phyloP scores from a whole-genome alignment of 495 filamentous ascomycete species.

The Daldinia decipiens region DNA sequence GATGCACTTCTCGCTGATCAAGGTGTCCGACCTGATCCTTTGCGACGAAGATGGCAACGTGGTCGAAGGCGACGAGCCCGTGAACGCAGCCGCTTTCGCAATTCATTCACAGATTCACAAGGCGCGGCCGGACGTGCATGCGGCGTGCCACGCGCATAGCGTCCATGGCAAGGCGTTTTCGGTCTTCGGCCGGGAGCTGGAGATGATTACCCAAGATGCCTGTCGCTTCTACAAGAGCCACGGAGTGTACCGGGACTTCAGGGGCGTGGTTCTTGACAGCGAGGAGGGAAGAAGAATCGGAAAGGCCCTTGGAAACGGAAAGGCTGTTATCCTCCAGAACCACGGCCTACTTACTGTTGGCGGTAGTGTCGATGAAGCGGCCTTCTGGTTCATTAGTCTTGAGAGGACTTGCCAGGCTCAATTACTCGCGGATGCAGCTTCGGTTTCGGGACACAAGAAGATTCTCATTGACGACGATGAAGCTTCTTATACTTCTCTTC shows the following conservation, averaged over 20 bases:
- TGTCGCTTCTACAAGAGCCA: slow-evolving; percentile 66
- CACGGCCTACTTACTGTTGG: slow-evolving; percentile 74
- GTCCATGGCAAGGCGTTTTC: slow-evolving; percentile 62
- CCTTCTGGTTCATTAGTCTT: slow-evolving; percentile 72
- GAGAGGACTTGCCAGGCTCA: slow-evolving; percentile 75
- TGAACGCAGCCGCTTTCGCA: slow-evolving; percentile 70
- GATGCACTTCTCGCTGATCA: slow-evolving; percentile 66
- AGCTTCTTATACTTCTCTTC: slow-evolving; percentile 56
- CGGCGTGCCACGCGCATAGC: slow-evolving; percentile 62
- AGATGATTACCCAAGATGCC: slow-evolving; percentile 62
- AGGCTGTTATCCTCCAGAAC: slow-evolving; percentile 74
- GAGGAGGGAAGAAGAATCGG: slow-evolving; percentile 71
- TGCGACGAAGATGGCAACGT: slow-evolving; percentile 63
- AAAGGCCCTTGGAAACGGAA: slow-evolving; percentile 66
- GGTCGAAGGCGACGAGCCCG: slow-evolving; percentile 59
- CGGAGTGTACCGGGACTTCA: slow-evolving; percentile 49
- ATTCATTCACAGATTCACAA: slow-evolving; percentile 65
- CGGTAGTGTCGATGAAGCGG: slow-evolving; percentile 71
- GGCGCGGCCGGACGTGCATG: slow-evolving; percentile 60
- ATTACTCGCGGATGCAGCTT: slow-evolving; percentile 71
- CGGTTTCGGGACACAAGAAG: slow-evolving; percentile 66
- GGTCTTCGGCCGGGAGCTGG: slow-evolving; percentile 58
- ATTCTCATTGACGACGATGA: slow-evolving; percentile 64
- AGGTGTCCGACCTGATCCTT: slow-evolving; percentile 62
- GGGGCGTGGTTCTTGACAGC: slow-evolving; percentile 64